phyloP scores from a whole-genome alignment of 2,329 filamentous ascomycete genomes.

The Parastagonospora avenae region DNA sequence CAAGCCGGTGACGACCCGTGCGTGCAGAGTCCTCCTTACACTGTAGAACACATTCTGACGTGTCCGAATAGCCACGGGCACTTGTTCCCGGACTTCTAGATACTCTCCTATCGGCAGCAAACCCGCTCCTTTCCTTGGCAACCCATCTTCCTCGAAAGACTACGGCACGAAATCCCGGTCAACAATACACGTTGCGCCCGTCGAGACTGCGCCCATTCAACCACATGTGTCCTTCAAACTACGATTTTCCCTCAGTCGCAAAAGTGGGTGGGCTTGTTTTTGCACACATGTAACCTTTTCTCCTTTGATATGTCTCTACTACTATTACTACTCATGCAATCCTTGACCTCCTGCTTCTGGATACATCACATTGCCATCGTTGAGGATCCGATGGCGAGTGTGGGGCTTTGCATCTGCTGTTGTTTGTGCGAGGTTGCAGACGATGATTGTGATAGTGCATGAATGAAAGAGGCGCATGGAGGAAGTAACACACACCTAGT shows the following conservation, averaged over 20 bases:
- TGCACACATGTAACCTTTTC: too few species aligned
- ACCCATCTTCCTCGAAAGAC: conserved; percentile 4
- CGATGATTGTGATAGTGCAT: too few species aligned
- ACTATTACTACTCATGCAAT: too few species aligned
- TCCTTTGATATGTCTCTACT: too few species aligned
- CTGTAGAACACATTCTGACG: conserved; percentile 34
- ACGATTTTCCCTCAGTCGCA: conserved; percentile 2
- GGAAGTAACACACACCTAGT: too few species aligned
- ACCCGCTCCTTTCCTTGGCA: conserved; percentile 4
- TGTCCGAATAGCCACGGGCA: conserved; percentile 42
- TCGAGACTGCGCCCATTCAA: conserved; percentile 5
- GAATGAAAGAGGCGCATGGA: too few species aligned
- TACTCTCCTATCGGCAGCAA: conserved; percentile 1
- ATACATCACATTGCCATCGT: too few species aligned
- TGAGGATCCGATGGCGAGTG: too few species aligned
- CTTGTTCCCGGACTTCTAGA: conserved; percentile 43
- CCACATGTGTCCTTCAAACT: neutral
- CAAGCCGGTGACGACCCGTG: conserved; percentile 80
- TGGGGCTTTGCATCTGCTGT: too few species aligned
- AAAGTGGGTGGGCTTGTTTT: conserved; percentile 1
- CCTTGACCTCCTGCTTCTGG: too few species aligned
- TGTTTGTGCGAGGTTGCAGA: too few species aligned
- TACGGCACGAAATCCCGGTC: conserved; percentile 13
- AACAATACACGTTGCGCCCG: conserved; percentile 12
- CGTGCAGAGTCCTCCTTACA: conserved; percentile 54